A percentile compares a stretch with the other conserved stretches of the same genome.
Evolutionary conservation across 805 yeast species (phyloP).

Genomic region (Pichia pseudocactophila): DNA sequence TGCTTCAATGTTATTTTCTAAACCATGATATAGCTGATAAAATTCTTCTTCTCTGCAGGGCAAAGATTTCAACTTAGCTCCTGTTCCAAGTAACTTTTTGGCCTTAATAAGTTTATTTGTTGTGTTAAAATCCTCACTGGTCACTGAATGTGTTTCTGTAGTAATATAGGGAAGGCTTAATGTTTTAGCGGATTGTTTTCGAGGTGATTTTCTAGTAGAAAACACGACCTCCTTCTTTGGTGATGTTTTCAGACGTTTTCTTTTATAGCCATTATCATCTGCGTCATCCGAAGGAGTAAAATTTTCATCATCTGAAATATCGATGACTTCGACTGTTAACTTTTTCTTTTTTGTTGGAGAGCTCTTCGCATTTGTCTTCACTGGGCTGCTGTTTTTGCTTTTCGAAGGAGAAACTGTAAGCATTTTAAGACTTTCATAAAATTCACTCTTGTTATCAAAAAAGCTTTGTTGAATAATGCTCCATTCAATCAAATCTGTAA

Average conservation of each 20-base stretch:
- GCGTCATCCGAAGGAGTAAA: slow-evolving; percentile 6
- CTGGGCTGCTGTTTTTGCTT: slow-evolving; percentile 2
- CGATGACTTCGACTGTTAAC: slow-evolving; percentile 14
- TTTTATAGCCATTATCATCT: slow-evolving; percentile 2
- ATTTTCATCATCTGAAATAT: slow-evolving; percentile 10
- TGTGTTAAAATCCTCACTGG: slow-evolving; percentile 14
- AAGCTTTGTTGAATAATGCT: slow-evolving; percentile 24
- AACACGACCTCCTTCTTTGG: not conserved
- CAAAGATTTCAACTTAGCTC: slow-evolving; percentile 38
- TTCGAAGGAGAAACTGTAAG: slow-evolving; percentile 24
- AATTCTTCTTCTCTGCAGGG: slow-evolving; percentile 88
- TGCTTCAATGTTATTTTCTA: slow-evolving; percentile 64
- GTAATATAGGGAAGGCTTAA: slow-evolving; percentile 9
- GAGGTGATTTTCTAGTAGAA: slow-evolving; percentile 1
- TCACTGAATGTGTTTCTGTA: slow-evolving; percentile 5
- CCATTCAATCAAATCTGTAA: slow-evolving; percentile 34
- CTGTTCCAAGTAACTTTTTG: slow-evolving; percentile 31
- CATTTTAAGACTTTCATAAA: slow-evolving; percentile 25
- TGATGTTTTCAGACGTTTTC: not conserved
- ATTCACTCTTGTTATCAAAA: slow-evolving; percentile 22
- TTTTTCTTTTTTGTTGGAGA: slow-evolving; percentile 7
- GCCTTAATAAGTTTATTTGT: slow-evolving; percentile 28
- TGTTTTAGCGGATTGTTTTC: not conserved
- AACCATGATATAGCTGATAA: slow-evolving; percentile 52
- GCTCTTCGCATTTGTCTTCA: not conserved